Conservation (phyloP, 2,329 filamentous ascomycete genomes). For the Trichoderma atroviride region DNA sequence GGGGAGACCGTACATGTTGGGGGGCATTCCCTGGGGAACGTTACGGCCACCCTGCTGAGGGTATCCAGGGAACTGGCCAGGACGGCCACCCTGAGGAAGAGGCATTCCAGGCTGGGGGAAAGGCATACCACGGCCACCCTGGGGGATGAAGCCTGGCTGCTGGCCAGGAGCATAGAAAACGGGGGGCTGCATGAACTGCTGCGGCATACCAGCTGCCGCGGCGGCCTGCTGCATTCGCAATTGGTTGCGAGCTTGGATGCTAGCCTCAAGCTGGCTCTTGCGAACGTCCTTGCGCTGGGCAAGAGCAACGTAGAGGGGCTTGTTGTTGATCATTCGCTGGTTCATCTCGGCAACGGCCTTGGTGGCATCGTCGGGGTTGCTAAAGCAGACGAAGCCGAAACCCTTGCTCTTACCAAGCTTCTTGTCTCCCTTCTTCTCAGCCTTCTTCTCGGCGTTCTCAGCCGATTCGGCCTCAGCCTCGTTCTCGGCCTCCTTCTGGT, state of each 20-base stretch:
- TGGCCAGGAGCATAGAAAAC: constrained; percentile 91
- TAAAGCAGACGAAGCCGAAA: constrained; percentile 99
- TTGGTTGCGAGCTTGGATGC: constrained; percentile 98
- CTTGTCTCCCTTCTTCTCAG: constrained; percentile 61
- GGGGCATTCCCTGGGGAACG: constrained; percentile 83
- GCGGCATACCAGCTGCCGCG: constrained; percentile 84
- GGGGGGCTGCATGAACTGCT: constrained; percentile 82
- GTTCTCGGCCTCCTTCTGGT: constrained; percentile 53
- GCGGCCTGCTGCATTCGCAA: constrained; percentile 97
- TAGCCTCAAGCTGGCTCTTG: constrained; percentile 98
- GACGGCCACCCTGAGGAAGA: constrained; percentile 78
- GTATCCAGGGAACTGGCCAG: constrained; percentile 84
- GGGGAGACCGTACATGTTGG: constrained; percentile 81
- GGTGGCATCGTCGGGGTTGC: constrained; percentile 97
- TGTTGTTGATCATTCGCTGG: constrained; percentile 96
- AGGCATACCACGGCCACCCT: constrained; percentile 66
- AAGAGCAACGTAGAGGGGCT: constrained; percentile 96
- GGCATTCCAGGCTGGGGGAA: constrained; percentile 67
- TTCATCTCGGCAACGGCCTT: constrained; percentile 99
- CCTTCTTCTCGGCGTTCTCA: constrained; percentile 57
- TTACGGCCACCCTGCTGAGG: constrained; percentile 85
- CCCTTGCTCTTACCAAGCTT: constrained; percentile 98
- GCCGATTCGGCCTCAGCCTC: constrained; percentile 46
- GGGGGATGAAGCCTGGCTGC: constrained; percentile 70
- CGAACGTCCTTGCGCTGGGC: constrained; percentile 99